phyloP scores from a whole-genome alignment of 306 rosid species.

The Macrotyloma uniflorum region DNA sequence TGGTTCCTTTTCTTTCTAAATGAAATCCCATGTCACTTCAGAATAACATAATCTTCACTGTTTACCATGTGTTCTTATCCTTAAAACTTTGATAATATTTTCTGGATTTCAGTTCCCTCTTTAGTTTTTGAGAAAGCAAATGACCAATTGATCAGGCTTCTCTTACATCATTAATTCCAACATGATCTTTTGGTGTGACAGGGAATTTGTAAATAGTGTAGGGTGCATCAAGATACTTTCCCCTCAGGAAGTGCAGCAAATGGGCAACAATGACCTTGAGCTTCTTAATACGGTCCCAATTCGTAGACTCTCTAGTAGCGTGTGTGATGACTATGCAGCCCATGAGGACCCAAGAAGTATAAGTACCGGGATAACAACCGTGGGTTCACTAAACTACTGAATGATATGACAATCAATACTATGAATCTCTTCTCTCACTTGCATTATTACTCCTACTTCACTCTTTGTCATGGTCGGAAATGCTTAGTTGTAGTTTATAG shows the following conservation, averaged over 20 bases:
- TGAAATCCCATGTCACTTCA: background rate
- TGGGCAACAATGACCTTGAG: constrained; percentile 81
- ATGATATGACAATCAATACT: constrained; percentile 51
- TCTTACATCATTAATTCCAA: background rate
- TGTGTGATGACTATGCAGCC: constrained; percentile 68
- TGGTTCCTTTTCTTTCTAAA: background rate
- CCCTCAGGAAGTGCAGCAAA: constrained; percentile 92
- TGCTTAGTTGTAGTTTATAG: constrained; percentile 56
- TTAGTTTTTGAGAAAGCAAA: constrained; percentile 19
- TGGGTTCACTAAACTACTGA: constrained; percentile 89
- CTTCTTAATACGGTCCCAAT: constrained; percentile 74
- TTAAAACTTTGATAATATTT: too few species aligned
- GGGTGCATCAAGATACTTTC: constrained; percentile 97
- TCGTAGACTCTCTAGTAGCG: constrained; percentile 73
- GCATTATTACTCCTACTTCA: constrained; percentile 58
- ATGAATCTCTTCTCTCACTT: constrained; percentile 45
- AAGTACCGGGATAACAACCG: constrained; percentile 73
- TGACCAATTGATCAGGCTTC: background rate
- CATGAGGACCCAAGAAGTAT: constrained; percentile 75
- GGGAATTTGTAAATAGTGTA: constrained; percentile 96
- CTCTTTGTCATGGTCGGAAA: constrained; percentile 46
- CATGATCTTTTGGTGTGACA: constrained; percentile 41
- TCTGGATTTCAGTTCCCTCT: background rate
- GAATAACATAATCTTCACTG: background rate
- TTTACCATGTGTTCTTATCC: background rate